Conservation (phyloP, 2,329 filamentous ascomycete genomes). For the Penicillium digitatum region DNA sequence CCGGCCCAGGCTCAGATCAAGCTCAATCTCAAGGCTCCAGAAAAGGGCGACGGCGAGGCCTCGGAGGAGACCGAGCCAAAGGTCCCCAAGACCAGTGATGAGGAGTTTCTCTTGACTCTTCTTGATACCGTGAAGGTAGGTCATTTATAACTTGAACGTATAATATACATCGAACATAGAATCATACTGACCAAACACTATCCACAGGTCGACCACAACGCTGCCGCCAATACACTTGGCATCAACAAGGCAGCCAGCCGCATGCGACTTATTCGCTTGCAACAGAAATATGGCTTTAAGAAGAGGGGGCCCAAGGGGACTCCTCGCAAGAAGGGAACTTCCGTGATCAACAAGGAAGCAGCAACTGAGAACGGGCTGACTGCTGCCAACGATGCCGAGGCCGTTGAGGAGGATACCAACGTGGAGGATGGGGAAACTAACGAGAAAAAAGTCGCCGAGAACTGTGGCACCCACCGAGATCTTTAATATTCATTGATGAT, state of each 20-base stretch:
- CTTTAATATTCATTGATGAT: neutral
- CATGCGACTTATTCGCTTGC: neutral
- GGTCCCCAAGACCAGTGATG: neutral
- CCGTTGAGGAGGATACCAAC: neutral
- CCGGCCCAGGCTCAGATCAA: neutral
- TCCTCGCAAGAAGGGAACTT: accelerated
- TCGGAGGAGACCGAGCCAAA: neutral
- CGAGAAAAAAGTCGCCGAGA: neutral
- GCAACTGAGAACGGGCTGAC: neutral
- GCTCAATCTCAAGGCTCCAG: neutral
- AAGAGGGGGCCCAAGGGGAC: accelerated
- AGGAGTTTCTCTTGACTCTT: neutral
- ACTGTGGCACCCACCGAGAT: neutral
- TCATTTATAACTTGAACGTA: no score
- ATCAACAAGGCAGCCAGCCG: neutral
- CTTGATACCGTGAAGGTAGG: accelerated
- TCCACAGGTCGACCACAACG: neutral
- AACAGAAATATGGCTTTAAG: neutral
- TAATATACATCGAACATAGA: no score
- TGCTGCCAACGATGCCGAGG: neutral
- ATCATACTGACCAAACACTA: neutral
- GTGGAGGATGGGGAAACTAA: no score
- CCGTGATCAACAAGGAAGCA: neutral
- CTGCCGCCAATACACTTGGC: accelerated
- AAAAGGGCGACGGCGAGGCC: neutral